A percentile compares a stretch with the other conserved stretches of the same genome.
phyloP scores from a whole-genome alignment of 176 grass and related monocot genomes.

The Cocos nucifera region DNA sequence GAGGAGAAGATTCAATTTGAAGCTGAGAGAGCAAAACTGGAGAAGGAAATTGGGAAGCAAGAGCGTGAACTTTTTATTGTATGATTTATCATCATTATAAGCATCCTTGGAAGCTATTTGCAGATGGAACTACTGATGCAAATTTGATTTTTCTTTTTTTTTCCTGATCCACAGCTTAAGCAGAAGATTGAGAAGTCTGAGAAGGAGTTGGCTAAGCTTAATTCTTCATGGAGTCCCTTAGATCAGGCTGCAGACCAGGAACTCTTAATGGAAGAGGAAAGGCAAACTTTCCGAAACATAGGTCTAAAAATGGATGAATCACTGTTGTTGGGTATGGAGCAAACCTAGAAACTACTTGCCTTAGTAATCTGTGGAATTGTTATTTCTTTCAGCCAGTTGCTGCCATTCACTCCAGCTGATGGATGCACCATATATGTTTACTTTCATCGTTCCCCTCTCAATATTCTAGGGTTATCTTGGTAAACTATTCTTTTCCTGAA shows the following conservation, averaged over 20 bases:
- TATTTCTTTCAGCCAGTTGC: no score
- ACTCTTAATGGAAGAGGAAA: constrained; percentile 79
- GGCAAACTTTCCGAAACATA: constrained; percentile 42
- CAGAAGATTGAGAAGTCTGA: constrained; percentile 82
- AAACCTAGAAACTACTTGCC: no score
- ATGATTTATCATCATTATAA: constrained; percentile 6
- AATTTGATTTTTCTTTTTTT: background rate
- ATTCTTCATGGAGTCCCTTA: constrained; percentile 37
- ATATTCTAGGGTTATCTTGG: no score
- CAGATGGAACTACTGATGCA: background rate
- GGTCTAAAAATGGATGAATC: constrained; percentile 62
- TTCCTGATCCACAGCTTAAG: constrained; percentile 33
- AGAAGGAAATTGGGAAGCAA: constrained; percentile 65
- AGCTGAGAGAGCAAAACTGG: constrained; percentile 49
- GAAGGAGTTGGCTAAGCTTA: constrained; percentile 45
- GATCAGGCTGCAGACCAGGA: constrained; percentile 53
- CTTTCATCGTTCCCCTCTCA: no score
- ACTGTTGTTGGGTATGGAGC: constrained; percentile 49
- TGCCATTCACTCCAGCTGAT: no score
- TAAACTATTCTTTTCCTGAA: no score
- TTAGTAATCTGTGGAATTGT: no score
- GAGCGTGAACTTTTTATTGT: constrained; percentile 59
- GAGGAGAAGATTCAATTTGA: constrained; percentile 34
- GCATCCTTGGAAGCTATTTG: no score
- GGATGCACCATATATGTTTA: no score